Conservation (phyloP, 1,284 basidiomycete genomes). For the Heliocybe sulcata region DNA sequence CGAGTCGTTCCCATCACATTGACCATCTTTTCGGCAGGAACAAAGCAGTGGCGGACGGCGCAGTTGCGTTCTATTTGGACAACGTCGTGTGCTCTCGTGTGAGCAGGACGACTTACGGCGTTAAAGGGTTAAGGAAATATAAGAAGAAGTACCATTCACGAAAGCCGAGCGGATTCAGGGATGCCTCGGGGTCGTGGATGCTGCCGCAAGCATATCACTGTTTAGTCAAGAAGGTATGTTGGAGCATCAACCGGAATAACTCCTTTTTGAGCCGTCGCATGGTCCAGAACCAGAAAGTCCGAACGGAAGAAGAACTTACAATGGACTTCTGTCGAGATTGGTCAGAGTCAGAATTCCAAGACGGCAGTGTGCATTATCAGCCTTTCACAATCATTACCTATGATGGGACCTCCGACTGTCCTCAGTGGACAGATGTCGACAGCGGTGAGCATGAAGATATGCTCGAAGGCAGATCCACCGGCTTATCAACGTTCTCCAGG, state of each 20-base stretch:
- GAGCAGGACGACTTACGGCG: not conserved
- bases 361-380: not conserved
- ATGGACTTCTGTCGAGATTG: no score
- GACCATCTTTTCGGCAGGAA: conserved; percentile 31
- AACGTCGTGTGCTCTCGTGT: conserved; percentile 23
- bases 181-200: not conserved
- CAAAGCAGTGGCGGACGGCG: conserved; percentile 51
- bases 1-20: no score
- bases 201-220: not conserved
- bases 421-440: not conserved
- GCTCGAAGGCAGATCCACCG: not conserved
- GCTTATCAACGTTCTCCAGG: not conserved
- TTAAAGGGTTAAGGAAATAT: not conserved
- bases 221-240: not conserved
- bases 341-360: not conserved
- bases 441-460: not conserved
- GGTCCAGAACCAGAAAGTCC: not conserved
- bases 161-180: not conserved
- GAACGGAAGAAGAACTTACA: not conserved
- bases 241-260: not conserved
- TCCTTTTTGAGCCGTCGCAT: not conserved
- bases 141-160: not conserved
- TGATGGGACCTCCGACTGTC: not conserved
- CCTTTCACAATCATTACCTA: not conserved
- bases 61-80: conserved; percentile 43